These are phyloP conservation scores for Nitzschia sp. DNA, from an alignment of 108 stramenopile species.

Conservation along the genomic window DNA sequence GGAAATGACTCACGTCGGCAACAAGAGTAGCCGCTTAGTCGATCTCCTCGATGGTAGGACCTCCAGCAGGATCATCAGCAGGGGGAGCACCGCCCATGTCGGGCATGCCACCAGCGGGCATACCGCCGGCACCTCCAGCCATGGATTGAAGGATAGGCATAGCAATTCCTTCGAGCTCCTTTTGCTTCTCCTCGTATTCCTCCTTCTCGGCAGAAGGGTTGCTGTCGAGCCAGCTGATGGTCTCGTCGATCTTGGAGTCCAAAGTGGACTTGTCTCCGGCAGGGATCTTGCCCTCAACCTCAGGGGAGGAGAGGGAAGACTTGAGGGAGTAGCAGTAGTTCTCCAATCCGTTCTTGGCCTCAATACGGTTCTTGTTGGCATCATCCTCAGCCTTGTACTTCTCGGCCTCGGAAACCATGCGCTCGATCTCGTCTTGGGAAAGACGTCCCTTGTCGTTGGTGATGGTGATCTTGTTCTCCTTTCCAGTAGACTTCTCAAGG, in stretches of 20 bases:
- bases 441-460: slow-evolving; percentile 99
- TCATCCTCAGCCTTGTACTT: slow-evolving; percentile 98
- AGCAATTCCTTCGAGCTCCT: slow-evolving; percentile 89
- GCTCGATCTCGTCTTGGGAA: slow-evolving; percentile 97
- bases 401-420: slow-evolving; percentile 98
- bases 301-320: slow-evolving; percentile 84
- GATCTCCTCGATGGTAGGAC: slow-evolving; percentile 91
- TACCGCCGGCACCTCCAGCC: slow-evolving; percentile 71
- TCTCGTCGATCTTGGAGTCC: slow-evolving; percentile 86
- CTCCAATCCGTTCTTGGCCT: slow-evolving; percentile 96
- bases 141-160: slow-evolving; percentile 91
- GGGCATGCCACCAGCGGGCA: slow-evolving; percentile 53
- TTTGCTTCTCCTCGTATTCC: slow-evolving; percentile 98
- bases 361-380: slow-evolving; percentile 91
- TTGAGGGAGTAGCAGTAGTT: slow-evolving; percentile 97
- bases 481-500: slow-evolving; percentile 98
- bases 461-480: slow-evolving; percentile 99
- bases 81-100: slow-evolving; percentile 70
- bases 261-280: slow-evolving; percentile 79
- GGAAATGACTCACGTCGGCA: too few relatives aligned
- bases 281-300: slow-evolving; percentile 84
- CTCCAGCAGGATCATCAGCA: slow-evolving; percentile 70
- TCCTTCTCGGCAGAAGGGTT: slow-evolving; percentile 96
- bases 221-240: slow-evolving; percentile 90
- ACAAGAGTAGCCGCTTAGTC: slow-evolving; percentile 38